phyloP scores from a whole-genome alignment of 805 yeast species.

The Maudiozyma turicensis region DNA sequence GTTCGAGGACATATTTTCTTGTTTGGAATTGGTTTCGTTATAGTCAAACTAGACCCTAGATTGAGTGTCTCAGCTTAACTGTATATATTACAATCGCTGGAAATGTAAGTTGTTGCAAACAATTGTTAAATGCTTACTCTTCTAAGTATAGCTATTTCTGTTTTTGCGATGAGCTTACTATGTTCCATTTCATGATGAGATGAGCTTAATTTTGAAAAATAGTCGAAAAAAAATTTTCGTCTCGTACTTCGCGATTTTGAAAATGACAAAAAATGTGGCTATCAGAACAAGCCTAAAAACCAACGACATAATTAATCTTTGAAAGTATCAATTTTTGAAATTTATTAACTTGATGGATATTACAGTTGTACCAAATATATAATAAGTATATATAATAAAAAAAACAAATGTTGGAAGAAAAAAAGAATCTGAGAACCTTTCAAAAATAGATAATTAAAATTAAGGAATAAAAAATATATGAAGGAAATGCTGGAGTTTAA shows the following conservation, averaged over 20 bases:
- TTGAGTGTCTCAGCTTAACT: too few species aligned
- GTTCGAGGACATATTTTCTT: conserved; percentile 55
- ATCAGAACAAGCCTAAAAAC: too few species aligned
- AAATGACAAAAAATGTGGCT: not conserved
- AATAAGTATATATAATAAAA: not conserved
- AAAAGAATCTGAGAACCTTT: not conserved
- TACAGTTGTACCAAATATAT: not conserved
- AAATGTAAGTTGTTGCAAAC: too few species aligned
- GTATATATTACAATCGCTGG: too few species aligned
- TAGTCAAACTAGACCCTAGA: too few species aligned
- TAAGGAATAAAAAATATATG: not conserved
- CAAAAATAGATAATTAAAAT: not conserved
- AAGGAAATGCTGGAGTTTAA: not conserved
- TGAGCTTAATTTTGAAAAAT: not conserved
- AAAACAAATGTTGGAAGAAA: not conserved
- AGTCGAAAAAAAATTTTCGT: not conserved
- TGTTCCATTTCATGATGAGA: not conserved
- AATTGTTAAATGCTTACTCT: too few species aligned
- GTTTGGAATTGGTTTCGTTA: too few species aligned
- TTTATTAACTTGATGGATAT: not conserved
- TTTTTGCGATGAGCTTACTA: not conserved
- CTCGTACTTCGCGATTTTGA: not conserved
- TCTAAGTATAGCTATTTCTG: not conserved
- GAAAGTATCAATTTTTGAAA: too few species aligned
- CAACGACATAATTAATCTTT: too few species aligned